These are phyloP conservation scores for Penicillium sp. DNA, from an alignment of 2,329 filamentous ascomycete genomes.

Conservation along the genomic window DNA sequence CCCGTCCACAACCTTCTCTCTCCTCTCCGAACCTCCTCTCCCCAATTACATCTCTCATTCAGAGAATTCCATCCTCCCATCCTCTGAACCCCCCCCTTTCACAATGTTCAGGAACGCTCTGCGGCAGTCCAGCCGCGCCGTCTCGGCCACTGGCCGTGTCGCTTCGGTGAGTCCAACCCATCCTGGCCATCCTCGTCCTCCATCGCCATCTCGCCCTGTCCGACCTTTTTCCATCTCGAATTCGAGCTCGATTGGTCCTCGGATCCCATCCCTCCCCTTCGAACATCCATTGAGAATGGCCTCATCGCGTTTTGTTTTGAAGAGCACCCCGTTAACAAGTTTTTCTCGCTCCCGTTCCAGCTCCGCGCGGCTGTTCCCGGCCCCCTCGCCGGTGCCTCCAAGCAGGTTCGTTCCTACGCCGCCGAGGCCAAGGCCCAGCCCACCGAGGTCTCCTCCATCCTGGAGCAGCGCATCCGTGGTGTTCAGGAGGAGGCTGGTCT, in stretches of 20 bases:
- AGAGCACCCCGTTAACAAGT: slow-evolving; percentile 56
- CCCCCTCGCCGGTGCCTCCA: slow-evolving; percentile 69
- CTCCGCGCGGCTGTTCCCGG: slow-evolving; percentile 83
- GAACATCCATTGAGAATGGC: slow-evolving; percentile 27
- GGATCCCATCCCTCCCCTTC: slow-evolving; percentile 30
- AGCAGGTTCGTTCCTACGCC: slow-evolving; percentile 84
- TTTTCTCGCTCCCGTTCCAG: slow-evolving; percentile 56
- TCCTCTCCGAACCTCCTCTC: slow-evolving; percentile 42
- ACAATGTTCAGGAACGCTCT: slow-evolving; percentile 98
- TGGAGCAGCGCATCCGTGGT: slow-evolving; percentile 98
- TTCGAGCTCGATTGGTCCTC: slow-evolving; percentile 37
- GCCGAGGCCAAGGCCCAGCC: slow-evolving; percentile 91
- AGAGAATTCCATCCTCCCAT: slow-evolving; percentile 49
- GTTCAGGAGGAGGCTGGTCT: slow-evolving; percentile 95
- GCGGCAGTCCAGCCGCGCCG: slow-evolving; percentile 92
- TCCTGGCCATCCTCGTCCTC: slow-evolving; percentile 47
- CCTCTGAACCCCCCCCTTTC: slow-evolving; percentile 50
- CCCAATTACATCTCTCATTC: slow-evolving; percentile 48
- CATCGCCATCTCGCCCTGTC: slow-evolving; percentile 33
- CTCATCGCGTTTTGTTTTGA: slow-evolving; percentile 35
- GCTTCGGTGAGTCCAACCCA: slow-evolving; percentile 80
- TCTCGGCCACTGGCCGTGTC: slow-evolving; percentile 89
- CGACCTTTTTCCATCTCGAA: slow-evolving; percentile 38
- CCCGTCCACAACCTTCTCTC: slow-evolving; percentile 48
- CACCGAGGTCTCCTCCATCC: slow-evolving; percentile 98